A percentile compares a stretch with the other conserved stretches of the same genome.
Evolutionary conservation across 1,284 basidiomycete species (phyloP).

Genomic region (Rhodotorula sp.): DNA sequence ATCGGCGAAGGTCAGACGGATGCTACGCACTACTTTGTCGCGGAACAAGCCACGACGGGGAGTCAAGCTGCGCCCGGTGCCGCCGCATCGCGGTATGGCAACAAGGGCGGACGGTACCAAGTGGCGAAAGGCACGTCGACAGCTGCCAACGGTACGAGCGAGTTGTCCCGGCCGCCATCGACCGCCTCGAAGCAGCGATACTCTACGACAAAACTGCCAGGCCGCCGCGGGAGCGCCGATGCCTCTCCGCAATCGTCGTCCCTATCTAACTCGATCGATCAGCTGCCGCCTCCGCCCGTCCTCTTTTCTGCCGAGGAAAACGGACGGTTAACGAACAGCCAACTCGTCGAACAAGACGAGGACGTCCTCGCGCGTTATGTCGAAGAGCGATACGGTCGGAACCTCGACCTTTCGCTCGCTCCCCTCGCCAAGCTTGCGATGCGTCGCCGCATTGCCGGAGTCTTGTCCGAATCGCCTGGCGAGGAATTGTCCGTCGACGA

Average conservation of each 20-base stretch:
- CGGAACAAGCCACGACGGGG: neutral
- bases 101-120: slow-evolving; percentile 18
- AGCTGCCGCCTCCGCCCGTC: slow-evolving; percentile 20
- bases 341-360: slow-evolving; percentile 48
- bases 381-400: slow-evolving; percentile 94
- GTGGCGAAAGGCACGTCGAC: slow-evolving; percentile 4
- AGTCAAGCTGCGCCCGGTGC: neutral
- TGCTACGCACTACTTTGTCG: slow-evolving; percentile 3
- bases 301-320: neutral
- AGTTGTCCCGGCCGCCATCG: neutral
- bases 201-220: slow-evolving; percentile 20
- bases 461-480: slow-evolving; percentile 54
- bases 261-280: slow-evolving; percentile 25
- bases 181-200: slow-evolving; percentile 9
- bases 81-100: slow-evolving; percentile 12
- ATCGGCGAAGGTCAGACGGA: neutral
- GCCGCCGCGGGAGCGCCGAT: neutral
- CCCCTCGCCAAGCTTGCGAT: slow-evolving; percentile 80
- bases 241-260: neutral
- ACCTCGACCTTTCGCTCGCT: slow-evolving; percentile 73
- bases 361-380: slow-evolving; percentile 60
- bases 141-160: slow-evolving; percentile 3
- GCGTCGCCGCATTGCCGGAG: slow-evolving; percentile 83
- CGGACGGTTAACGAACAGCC: slow-evolving; percentile 4
- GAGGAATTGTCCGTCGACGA: slow-evolving; percentile 52